Conservation (phyloP, 768 basidiomycete genomes). For the Dictyophora rubrovolvata region DNA sequence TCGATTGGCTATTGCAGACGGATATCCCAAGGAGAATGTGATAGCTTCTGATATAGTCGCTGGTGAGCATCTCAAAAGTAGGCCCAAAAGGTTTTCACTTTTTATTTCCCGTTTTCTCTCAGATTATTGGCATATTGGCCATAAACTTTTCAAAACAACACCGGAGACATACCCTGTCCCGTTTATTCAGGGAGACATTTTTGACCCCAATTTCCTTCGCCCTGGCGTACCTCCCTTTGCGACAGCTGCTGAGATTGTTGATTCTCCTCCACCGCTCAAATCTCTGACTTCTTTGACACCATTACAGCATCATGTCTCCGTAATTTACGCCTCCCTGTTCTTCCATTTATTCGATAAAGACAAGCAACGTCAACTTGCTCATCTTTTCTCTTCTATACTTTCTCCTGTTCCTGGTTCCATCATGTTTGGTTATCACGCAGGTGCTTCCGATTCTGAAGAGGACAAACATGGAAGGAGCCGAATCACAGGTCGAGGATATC, state of each 20-base stretch:
- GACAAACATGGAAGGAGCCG: conserved; percentile 6
- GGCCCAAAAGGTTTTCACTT: too few relatives aligned
- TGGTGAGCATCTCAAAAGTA: conserved; percentile 19
- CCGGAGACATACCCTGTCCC: conserved; percentile 40
- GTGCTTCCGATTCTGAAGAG: background rate
- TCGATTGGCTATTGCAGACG: conserved; percentile 31
- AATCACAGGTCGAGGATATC: background rate
- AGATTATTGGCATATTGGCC: conserved; percentile 27
- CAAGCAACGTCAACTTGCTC: conserved; percentile 18
- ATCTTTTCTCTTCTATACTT: conserved; percentile 19
- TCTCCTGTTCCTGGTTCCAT: conserved; percentile 20
- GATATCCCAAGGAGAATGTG: conserved; percentile 29
- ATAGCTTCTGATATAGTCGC: conserved; percentile 29
- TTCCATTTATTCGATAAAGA: conserved; percentile 29
- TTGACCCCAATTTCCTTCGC: conserved; percentile 35
- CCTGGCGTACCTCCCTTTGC: conserved; percentile 19
- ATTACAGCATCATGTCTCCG: conserved; percentile 35
- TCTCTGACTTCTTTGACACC: conserved; percentile 32
- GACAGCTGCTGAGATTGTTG: background rate
- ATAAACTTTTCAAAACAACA: conserved; percentile 45
- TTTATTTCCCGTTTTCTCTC: background rate
- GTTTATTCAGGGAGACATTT: conserved; percentile 46
- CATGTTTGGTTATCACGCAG: conserved; percentile 21
- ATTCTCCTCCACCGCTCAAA: conserved; percentile 14
- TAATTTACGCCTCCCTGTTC: conserved; percentile 39